Conservation (phyloP, 768 basidiomycete genomes). For the Auriscalpium orientale region DNA sequence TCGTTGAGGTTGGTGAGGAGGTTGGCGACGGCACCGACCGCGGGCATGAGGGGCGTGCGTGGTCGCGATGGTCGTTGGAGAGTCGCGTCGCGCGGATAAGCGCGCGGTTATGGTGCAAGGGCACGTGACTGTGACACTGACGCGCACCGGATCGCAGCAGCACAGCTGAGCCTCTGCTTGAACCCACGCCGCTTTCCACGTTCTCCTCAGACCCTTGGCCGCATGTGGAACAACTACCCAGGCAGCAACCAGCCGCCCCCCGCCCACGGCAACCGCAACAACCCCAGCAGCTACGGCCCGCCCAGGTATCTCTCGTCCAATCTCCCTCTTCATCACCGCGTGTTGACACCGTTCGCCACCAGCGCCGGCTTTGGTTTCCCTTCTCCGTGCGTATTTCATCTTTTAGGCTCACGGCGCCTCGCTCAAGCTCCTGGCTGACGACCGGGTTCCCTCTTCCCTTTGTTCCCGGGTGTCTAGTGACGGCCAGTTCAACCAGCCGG, state of each 20-base stretch:
- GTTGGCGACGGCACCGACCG: too few species aligned
- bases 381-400: constrained; percentile 1
- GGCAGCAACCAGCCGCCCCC: not conserved
- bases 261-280: too few species aligned
- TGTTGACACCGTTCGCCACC: not conserved
- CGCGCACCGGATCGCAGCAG: not conserved
- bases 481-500: constrained; percentile 3
- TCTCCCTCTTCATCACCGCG: not conserved
- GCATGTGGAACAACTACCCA: constrained; percentile 7
- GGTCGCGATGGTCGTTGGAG: too few species aligned
- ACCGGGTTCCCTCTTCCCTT: not conserved
- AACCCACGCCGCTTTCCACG: not conserved
- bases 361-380: constrained; percentile 3
- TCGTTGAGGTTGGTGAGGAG: not conserved
- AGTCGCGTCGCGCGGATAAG: too few species aligned
- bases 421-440: not conserved
- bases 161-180: not conserved
- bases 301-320: constrained; percentile 2
- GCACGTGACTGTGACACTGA: not conserved
- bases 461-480: not conserved
- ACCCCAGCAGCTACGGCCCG: not conserved
- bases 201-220: not conserved
- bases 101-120: too few species aligned
- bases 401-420: too few species aligned
- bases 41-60: too few species aligned